Evolutionary conservation across 257 asterid species (phyloP).

Genomic region (Solanum tarapatanum): DNA sequence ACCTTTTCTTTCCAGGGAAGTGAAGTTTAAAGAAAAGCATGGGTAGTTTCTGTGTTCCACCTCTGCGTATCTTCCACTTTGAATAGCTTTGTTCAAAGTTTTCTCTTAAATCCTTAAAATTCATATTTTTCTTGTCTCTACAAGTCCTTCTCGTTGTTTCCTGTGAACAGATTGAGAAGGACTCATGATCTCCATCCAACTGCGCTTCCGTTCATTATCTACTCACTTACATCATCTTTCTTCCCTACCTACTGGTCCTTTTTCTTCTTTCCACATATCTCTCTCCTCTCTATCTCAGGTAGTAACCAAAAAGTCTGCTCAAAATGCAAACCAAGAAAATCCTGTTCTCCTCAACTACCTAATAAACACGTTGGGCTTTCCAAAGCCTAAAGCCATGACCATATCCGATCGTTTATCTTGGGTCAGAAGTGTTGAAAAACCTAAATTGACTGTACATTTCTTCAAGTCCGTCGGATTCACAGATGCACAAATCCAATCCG

Average conservation of each 20-base stretch:
- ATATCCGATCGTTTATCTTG: neutral
- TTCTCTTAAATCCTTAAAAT: neutral
- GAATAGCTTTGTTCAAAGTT: neutral
- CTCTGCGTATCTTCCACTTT: neutral
- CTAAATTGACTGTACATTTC: neutral
- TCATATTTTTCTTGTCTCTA: neutral
- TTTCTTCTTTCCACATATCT: neutral
- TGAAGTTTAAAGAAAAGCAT: neutral
- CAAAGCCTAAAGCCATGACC: conserved; percentile 5
- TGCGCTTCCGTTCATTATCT: neutral
- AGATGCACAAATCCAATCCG: conserved; percentile 9
- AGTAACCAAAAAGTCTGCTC: neutral
- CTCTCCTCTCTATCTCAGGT: neutral
- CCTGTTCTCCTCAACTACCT: conserved; percentile 9
- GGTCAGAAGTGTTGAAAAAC: conserved; percentile 5
- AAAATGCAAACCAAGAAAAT: neutral
- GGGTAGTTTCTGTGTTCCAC: neutral
- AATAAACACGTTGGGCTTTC: neutral
- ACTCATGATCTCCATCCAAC: neutral
- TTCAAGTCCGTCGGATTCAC: conserved; percentile 10
- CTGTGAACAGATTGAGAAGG: neutral
- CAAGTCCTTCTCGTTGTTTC: neutral
- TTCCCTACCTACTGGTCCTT: neutral
- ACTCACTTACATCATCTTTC: neutral
- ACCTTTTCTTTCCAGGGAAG: neutral